Evolutionary conservation across 495 filamentous ascomycete species (phyloP), one percentile per base, ranked within the genome.

Genomic region (Collariella sp.): DNA sequence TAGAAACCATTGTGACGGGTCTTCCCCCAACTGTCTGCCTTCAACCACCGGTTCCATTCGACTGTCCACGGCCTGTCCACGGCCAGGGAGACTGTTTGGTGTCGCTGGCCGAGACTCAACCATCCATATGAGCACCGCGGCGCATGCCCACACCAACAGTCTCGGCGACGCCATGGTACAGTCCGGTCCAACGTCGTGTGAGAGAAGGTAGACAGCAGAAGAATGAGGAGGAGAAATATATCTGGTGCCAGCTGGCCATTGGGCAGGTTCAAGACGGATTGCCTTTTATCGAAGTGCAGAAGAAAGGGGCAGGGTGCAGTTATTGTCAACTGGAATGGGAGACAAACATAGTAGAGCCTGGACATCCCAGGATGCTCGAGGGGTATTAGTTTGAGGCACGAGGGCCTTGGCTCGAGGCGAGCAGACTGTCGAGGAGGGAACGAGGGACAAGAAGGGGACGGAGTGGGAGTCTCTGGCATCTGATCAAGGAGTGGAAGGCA

Each of bases 281-380:
- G 22, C 34, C 48, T 51, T 24, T 29, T 36, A 23, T 23, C 24
- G 35, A 20, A 56, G 22, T 15, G 5, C 46, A 41, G 44, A 24
- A 24, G 24, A 43, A 36, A 5, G 49, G 41, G 52, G 49, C 5
- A 43, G 31, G 20, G 9, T 13, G 36, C n/a, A 29, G 48, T 7
- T 50, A 42, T 5, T 18, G 5, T 33, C 16, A 35, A 11, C 20
- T 31, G 47, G 3, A n/a, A 24, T 26, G 58, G 57, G 57, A 53
- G 54, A 65, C 60, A 39, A 65, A 63, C 63, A 33, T 57, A 38
- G 36, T 46, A 31, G 26, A 62, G 56, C 43, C 57, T 29, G 36
- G 46, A 56, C 61, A 51, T 49, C 59, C 50, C 59, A 49, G 55
- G 24, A 38, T 50, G 50, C 39, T 47, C 29, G 40, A 46, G 34